A percentile compares a stretch with the other conserved stretches of the same genome.
Evolutionary conservation across 306 rosid genomes (phyloP).

Genomic region (Vachellia pachyceras): DNA sequence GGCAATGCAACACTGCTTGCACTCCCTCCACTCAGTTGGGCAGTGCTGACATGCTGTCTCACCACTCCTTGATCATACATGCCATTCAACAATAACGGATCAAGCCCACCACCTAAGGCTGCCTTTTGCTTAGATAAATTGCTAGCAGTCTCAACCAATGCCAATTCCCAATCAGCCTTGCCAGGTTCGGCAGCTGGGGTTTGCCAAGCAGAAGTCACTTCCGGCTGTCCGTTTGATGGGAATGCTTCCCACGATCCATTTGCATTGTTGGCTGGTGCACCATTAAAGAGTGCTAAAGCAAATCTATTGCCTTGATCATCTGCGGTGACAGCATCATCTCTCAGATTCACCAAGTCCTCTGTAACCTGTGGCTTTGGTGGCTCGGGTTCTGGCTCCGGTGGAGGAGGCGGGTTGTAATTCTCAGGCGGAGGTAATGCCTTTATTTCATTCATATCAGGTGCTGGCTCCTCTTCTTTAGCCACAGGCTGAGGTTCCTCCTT

Average conservation of each 20-base stretch:
- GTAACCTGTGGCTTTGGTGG: conserved; percentile 53
- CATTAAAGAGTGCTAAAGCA: conserved; percentile 93
- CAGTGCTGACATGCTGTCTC: conserved; percentile 86
- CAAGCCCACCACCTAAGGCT: conserved; percentile 86
- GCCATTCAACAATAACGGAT: conserved; percentile 85
- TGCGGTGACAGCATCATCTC: conserved; percentile 73
- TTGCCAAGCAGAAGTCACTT: conserved; percentile 98
- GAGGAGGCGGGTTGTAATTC: conserved; percentile 76
- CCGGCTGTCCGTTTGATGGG: conserved; percentile 81
- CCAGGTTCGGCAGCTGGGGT: conserved; percentile 91
- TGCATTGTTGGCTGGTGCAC: conserved; percentile 59
- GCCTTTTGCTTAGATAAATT: conserved; percentile 75
- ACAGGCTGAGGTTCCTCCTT: conserved; percentile 62
- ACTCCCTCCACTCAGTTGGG: conserved; percentile 89
- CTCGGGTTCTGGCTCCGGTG: conserved; percentile 62
- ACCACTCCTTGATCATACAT: conserved; percentile 98
- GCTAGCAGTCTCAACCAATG: conserved; percentile 95
- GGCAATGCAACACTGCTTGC: conserved; percentile 98
- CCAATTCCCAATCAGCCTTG: conserved; percentile 97
- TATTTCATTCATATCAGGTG: conserved; percentile 83
- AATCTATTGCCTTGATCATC: conserved; percentile 86
- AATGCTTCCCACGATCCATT: conserved; percentile 99
- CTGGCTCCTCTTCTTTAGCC: conserved; percentile 62
- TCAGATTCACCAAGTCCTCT: conserved; percentile 81
- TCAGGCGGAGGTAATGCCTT: conserved; percentile 96